These are phyloP conservation scores for Neurospora sp. DNA, from an alignment of 495 filamentous ascomycete species.

Conservation along the genomic window DNA sequence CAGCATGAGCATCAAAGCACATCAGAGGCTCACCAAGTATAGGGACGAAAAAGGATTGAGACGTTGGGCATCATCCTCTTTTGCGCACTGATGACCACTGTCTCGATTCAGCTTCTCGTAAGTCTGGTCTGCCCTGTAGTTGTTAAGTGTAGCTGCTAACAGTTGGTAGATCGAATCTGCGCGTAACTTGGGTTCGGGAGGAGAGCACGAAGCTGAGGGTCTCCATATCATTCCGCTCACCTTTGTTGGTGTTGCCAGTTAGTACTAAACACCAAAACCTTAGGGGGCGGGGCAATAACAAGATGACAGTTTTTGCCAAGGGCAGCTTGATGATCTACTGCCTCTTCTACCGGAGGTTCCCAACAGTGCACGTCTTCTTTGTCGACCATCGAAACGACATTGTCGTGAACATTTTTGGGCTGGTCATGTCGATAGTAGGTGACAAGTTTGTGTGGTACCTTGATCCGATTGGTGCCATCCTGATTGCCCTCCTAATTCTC, in stretches of 20 bases:
- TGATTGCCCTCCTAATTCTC: slow-evolving; percentile 43
- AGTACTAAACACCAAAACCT: slow-evolving; percentile 5
- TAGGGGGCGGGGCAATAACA: neutral
- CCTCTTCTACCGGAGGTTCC: slow-evolving; percentile 39
- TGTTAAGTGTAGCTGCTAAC: neutral
- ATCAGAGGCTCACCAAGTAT: slow-evolving; percentile 7
- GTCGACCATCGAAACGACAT: slow-evolving; percentile 49
- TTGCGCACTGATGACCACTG: slow-evolving; percentile 48
- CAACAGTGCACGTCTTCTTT: slow-evolving; percentile 44
- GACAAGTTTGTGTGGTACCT: slow-evolving; percentile 44
- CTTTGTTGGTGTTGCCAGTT: slow-evolving; percentile 43
- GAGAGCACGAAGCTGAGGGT: slow-evolving; percentile 24
- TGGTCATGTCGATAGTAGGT: slow-evolving; percentile 44
- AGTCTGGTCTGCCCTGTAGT: slow-evolving; percentile 5
- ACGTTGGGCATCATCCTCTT: slow-evolving; percentile 50
- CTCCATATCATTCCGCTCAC: slow-evolving; percentile 41
- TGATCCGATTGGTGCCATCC: slow-evolving; percentile 45
- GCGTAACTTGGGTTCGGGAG: slow-evolving; percentile 29
- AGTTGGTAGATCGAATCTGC: slow-evolving; percentile 36
- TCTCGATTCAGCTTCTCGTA: slow-evolving; percentile 43
- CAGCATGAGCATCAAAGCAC: neutral
- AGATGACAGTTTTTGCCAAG: slow-evolving; percentile 33
- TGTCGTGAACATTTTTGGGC: slow-evolving; percentile 42
- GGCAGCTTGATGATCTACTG: slow-evolving; percentile 42
- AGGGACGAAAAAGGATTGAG: slow-evolving; percentile 45